Evolutionary conservation across 2,329 filamentous ascomycete genomes (phyloP).

Genomic region (Orbilia brochopaga): DNA sequence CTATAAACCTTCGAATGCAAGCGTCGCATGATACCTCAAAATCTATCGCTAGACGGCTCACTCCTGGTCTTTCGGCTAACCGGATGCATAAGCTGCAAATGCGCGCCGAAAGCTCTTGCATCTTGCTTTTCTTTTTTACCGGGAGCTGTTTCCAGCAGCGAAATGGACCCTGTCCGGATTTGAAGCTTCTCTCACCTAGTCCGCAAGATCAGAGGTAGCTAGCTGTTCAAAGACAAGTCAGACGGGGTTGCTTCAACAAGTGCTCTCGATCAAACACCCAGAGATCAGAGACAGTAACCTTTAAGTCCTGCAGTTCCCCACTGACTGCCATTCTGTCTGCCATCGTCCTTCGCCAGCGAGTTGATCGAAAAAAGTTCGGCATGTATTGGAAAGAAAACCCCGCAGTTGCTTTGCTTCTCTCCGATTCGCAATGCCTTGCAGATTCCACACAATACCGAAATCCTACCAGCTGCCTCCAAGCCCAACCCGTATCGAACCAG

Average conservation of each 20-base stretch:
- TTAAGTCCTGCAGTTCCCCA: background rate
- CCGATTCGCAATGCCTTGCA: background rate
- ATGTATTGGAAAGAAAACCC: background rate
- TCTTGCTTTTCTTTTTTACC: constrained; percentile 10
- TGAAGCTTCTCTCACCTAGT: no score
- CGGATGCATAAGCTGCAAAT: constrained; percentile 5
- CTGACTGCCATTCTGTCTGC: background rate
- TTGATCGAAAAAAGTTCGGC: background rate
- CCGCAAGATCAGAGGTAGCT: constrained; percentile 7
- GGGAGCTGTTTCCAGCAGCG: constrained; percentile 9
- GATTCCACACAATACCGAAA: background rate
- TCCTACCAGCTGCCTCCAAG: background rate
- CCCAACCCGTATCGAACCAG: constrained; percentile 1
- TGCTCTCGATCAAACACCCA: background rate
- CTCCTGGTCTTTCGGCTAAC: constrained; percentile 20
- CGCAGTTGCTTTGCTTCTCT: background rate
- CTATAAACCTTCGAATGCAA: constrained; percentile 17
- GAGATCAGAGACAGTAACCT: background rate
- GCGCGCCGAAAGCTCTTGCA: background rate
- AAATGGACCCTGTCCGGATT: no score
- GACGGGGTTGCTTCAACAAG: constrained; percentile 6
- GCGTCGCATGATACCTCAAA: constrained; percentile 28
- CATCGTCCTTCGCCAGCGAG: background rate
- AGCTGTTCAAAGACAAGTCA: constrained; percentile 1
- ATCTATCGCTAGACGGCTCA: background rate